Base-by-base conservation (phyloP, 257 asterid species). In the Scutellaria barbata region DNA sequence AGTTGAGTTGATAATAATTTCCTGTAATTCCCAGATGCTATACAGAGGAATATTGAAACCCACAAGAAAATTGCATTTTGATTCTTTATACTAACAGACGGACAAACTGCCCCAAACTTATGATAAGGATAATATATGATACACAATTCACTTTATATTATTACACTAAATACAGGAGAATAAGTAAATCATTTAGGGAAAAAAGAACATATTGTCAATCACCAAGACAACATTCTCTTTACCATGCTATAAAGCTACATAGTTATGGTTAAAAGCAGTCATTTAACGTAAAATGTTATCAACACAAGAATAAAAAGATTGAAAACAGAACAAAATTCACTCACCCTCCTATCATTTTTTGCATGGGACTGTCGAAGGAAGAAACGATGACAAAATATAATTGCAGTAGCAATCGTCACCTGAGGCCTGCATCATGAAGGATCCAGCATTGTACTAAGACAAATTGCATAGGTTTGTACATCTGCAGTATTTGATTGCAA, bases 371-470 rank as follows among this genome's bases (percentile, higher is more conserved):
- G 98, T 16, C 91, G 96, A 64, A 85, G 95, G 76, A 93, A 93
- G 87, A 89, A 93, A 56, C 98, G 98, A 72, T 93, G 98, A 75
- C 97, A 93, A 76, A 93, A 93, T 79, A 93, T 86, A 67, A 93
- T 93, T 45, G 98, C 96, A 1, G 97, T 93, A 43, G 98, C 98
- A 83, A 93, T 93, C 11, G 97, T 93, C 69, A 90, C 95, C 86
- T 93, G 98, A 46, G 98, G 98, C 84, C 98, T 94, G 98, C 90
- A 89, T 74, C 68, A 81, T 58, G 56, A 78, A 85, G 64, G 63
- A 62, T 54, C 63, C 67, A 74, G 52, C 66, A 61, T 53, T 45
- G 39, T 63, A 71, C 13, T 13, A 25, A 68, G 79, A 74, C 17
- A 65, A 60, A 65, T 46, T 39, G 42, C 37, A 18, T 22, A 55